Evolutionary conservation across 495 filamentous ascomycete genomes (phyloP), one percentile per base, ranked within the genome.

Genomic region (Neurospora terricola): DNA sequence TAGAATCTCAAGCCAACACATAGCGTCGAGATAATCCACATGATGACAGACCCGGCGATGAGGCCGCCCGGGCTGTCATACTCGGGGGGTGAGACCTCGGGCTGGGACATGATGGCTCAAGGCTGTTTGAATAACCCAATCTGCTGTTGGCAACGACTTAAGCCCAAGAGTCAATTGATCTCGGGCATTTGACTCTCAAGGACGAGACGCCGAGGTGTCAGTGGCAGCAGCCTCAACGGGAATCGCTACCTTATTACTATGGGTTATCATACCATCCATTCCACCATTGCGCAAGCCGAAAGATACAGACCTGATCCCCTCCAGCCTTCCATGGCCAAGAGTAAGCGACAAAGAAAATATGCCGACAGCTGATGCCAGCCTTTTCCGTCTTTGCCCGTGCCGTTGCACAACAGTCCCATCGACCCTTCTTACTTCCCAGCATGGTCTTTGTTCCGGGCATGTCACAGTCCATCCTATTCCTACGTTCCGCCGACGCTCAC

Each of bases 1-100:
- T 73, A 73, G 40, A 75, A 75, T 70, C 71, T 72, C 39, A 75
- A 21, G 27, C 71, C 62, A 30, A 75, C 70, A 38, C 71, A 75
- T 1, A 38, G 4, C n/a, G 62, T 69, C 11, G 73, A 38, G 40
- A 75, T 1, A 27, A 73, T 1, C 45, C 72, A 59, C 68, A 75
- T 39, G 59, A 73, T 36, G 12, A 73, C 73, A 12, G 73, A 70
- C 40, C 27, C 71, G 34, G 66, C 73, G 23, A 73, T 54, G 8
- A 75, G 11, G 40, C 23, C 71, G 38, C 23, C 71, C 21, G 73
- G 73, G 71, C 72, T 72, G 42, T 75, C 71, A 43, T 75, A 75
- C 54, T 66, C 54, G 6, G 54, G 54, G 1, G 54, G 54, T 16
- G 54, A 66, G 14, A 66, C 5, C 18, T 66, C 6, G 2, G 54